A percentile compares a stretch with the other conserved stretches of the same genome.
These are phyloP conservation scores for Lycium barbarum DNA, from an alignment of 257 asterid genomes.

Conservation along the genomic window DNA sequence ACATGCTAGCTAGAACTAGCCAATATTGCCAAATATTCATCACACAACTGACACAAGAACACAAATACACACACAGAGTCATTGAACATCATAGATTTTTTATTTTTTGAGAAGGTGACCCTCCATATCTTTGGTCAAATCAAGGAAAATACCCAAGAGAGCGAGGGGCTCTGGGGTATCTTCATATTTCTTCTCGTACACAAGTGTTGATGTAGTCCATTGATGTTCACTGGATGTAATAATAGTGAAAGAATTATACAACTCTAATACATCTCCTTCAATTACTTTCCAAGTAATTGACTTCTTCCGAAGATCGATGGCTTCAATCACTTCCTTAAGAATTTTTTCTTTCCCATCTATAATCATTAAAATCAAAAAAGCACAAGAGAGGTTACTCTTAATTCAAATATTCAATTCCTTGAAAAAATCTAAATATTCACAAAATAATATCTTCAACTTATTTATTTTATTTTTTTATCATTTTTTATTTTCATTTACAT, in stretches of 20 bases:
- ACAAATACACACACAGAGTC: no score
- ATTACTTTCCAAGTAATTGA: constrained; percentile 14
- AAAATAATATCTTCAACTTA: neutral
- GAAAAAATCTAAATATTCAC: neutral
- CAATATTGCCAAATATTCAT: no score
- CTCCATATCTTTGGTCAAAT: neutral
- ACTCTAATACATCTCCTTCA: no score
- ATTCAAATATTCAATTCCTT: neutral
- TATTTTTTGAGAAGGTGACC: neutral
- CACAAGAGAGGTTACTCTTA: neutral
- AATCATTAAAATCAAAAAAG: neutral
- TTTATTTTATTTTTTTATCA: no score
- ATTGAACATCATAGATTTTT: no score
- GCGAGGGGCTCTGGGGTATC: neutral
- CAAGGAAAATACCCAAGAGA: neutral
- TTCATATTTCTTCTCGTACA: no score
- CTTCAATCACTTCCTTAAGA: neutral
- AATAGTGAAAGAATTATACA: no score
- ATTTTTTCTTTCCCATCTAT: neutral
- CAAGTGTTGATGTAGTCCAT: no score
- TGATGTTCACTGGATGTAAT: no score
- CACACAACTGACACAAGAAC: no score
- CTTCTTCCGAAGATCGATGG: neutral
- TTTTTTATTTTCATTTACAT: no score
- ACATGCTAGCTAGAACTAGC: no score